A percentile compares a stretch with the other conserved stretches of the same genome.
Conservation (phyloP, 2,329 filamentous ascomycete genomes). For the Aspergillus vadensis region DNA sequence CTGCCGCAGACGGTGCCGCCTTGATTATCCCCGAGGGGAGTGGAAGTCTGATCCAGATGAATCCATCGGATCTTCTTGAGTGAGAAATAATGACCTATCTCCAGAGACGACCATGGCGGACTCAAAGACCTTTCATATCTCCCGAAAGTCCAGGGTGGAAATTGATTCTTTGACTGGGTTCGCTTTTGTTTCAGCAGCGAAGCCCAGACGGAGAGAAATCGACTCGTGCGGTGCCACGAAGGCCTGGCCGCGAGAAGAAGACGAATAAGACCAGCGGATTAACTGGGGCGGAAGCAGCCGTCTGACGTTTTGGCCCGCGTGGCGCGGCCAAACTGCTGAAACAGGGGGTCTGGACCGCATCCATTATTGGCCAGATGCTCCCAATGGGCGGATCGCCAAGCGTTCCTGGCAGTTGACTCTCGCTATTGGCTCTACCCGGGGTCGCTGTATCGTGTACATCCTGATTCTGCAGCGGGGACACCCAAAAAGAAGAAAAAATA, state of each 20-base stretch:
- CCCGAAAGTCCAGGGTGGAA: no score
- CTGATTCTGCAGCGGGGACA: not conserved
- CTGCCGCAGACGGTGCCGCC: not conserved
- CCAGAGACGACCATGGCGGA: not conserved
- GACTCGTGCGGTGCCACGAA: slow-evolving; percentile 5
- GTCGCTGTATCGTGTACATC: not conserved
- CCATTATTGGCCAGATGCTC: slow-evolving; percentile 1
- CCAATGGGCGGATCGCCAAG: not conserved
- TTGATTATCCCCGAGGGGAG: not conserved
- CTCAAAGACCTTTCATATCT: not conserved
- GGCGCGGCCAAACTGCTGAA: slow-evolving; percentile 1
- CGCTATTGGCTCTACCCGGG: not conserved
- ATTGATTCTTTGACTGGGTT: not conserved
- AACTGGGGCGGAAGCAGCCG: slow-evolving; percentile 7
- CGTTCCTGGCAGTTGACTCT: not conserved
- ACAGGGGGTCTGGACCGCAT: not conserved
- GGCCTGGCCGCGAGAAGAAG: not conserved
- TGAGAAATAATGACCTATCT: not conserved
- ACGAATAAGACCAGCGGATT: not conserved
- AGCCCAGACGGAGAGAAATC: not conserved
- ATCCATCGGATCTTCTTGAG: not conserved
- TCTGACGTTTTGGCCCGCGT: slow-evolving; percentile 12
- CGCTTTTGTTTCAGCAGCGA: not conserved
- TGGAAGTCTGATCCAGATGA: not conserved
- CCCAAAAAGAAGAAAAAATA: not conserved